Percentiles rank a stretch among this genome's conserved stretches.
phyloP scores from a whole-genome alignment of 2,329 filamentous ascomycete species.

The Raffaelea arxii region DNA sequence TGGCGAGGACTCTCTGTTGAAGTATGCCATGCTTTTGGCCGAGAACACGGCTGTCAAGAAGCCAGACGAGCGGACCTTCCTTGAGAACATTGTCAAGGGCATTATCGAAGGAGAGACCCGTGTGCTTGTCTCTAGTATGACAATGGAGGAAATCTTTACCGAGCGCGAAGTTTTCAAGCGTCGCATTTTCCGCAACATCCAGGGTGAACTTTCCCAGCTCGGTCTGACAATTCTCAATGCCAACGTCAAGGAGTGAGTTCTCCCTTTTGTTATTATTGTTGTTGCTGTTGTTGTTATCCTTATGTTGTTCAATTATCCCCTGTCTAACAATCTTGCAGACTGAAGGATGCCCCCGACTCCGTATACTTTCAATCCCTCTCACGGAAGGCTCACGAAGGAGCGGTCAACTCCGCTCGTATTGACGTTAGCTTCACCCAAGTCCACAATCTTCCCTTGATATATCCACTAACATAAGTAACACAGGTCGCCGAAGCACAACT shows the following conservation, averaged over 20 bases:
- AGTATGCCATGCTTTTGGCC: constrained; percentile 73
- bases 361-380: constrained; percentile 76
- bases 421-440: neutral
- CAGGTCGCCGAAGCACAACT: constrained; percentile 55
- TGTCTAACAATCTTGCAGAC: constrained; percentile 13
- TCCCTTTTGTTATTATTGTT: neutral
- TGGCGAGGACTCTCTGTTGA: constrained; percentile 44
- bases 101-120: constrained; percentile 85
- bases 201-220: constrained; percentile 71
- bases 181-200: constrained; percentile 65
- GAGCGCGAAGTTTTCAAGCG: constrained; percentile 37
- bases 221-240: constrained; percentile 59
- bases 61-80: constrained; percentile 41
- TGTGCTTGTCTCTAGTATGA: constrained; percentile 76
- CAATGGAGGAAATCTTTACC: constrained; percentile 70
- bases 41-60: constrained; percentile 35
- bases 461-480: too few relatives aligned
- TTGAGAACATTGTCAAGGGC: constrained; percentile 78
- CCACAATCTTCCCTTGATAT: neutral
- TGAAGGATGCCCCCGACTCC: constrained; percentile 73
- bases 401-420: constrained; percentile 53
- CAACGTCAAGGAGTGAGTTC: constrained; percentile 62
- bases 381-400: constrained; percentile 76
- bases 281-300: neutral
- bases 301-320: too few relatives aligned